phyloP scores from a whole-genome alignment of 768 basidiomycete genomes.

The Mrakia frigida region DNA sequence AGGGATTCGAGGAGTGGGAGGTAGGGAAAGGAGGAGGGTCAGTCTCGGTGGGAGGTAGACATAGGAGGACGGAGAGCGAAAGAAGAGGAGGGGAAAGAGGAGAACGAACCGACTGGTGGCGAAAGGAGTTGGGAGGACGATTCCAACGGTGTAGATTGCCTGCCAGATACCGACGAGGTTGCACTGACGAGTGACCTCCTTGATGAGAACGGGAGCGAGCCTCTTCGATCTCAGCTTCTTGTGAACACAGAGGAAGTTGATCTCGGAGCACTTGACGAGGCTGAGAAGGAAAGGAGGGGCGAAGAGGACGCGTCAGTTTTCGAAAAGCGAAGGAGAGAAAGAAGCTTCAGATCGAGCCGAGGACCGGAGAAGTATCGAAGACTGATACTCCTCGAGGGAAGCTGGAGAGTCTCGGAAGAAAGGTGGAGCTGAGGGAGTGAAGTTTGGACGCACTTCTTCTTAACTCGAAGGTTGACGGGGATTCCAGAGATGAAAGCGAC shows the following conservation, averaged over 20 bases:
- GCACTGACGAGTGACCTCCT: conserved; percentile 90
- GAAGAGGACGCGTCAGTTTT: background rate
- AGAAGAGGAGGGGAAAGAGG: background rate
- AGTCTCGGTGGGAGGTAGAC: background rate
- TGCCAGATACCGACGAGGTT: conserved; percentile 88
- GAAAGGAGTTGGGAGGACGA: conserved; percentile 88
- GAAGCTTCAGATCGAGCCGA: no score
- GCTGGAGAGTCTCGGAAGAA: background rate
- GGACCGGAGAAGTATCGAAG: no score
- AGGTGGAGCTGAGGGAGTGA: background rate
- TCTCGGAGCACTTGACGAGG: conserved; percentile 69
- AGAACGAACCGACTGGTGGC: conserved; percentile 65
- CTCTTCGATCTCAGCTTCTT: conserved; percentile 96
- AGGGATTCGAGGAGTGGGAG: no score
- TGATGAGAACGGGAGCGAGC: conserved; percentile 90
- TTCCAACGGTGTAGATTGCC: conserved; percentile 93
- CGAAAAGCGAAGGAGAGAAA: background rate
- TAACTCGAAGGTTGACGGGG: conserved; percentile 68
- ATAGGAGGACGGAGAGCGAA: background rate
- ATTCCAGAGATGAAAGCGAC: conserved; percentile 96
- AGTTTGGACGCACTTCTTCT: background rate
- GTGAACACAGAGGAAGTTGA: conserved; percentile 96
- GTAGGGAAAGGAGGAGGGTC: background rate
- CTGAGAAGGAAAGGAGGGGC: conserved; percentile 45
- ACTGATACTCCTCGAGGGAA: background rate